Evolutionary conservation across 768 basidiomycete species (phyloP), one percentile per base, ranked within the genome.

Genomic region (Phlebiopsis gigantea): DNA sequence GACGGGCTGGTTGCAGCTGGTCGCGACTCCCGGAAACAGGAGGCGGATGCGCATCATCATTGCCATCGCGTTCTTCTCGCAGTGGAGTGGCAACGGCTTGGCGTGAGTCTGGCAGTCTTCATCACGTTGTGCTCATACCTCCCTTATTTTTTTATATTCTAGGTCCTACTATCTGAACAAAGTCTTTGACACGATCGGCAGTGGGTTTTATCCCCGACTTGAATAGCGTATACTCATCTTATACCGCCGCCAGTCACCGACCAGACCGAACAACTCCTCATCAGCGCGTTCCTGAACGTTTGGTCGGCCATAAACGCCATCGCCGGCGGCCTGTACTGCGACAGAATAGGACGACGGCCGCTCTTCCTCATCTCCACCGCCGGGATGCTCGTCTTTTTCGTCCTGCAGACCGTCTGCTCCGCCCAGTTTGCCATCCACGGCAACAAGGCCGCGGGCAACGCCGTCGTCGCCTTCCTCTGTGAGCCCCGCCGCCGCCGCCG

Each of bases 11-110:
- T 82, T 79, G 65, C 77, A 85, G 3, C 78, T 93, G 61, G 69
- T 90, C 65, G 63, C 73, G 46, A 88, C 80, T 43, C 69, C 77
- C 30, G 90, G 89, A 46, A 92, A 92, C 77, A 74, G 81, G 61
- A 84, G 76, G 70, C 88, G 91, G 56, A 79, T 92, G 78, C 72
- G 79, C 53, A 86, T 91, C 69, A 87, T 91, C 68, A 66, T 88
- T 58, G 85, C 85, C 46, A 73, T 91, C 55, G 88, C 87, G 45
- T 87, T 87, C 78, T 90, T 91, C 79, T 89, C 88, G 2, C 87
- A 88, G 63, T 90, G 88, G 89, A 89, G 86, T 9, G 89, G 87
- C 9, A 90, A 90, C 63, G 89, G 89, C 65, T 84, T 91, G 50
- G 85, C 88, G 50, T 51, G 22, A 12, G 50, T 51, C 17, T 44